Evolutionary conservation across 345 rosid genomes (phyloP).

Genomic region (Ceriops tagal): DNA sequence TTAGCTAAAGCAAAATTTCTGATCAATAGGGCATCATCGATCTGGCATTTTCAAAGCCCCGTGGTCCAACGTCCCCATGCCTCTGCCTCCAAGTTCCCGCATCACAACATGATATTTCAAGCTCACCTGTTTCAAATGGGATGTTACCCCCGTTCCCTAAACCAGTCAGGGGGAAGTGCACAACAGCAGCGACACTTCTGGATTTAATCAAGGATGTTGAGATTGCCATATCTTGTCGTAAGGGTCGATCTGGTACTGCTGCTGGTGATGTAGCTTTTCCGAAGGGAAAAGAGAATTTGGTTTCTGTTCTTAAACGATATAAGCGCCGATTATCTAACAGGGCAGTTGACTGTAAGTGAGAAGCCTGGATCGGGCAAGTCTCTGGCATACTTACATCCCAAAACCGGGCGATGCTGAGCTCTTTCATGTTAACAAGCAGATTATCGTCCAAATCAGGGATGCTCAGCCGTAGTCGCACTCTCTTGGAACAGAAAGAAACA

Average conservation of each 20-base stretch:
- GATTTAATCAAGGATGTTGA: constrained; percentile 88
- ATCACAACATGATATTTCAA: constrained; percentile 47
- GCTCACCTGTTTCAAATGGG: constrained; percentile 60
- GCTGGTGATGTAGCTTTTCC: constrained; percentile 99
- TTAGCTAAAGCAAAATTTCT: constrained; percentile 7
- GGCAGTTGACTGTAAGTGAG: constrained; percentile 30
- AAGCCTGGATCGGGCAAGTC: constrained; percentile 45
- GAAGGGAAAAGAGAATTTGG: constrained; percentile 86
- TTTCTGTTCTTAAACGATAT: constrained; percentile 96
- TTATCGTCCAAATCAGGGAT: constrained; percentile 3
- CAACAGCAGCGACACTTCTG: constrained; percentile 59
- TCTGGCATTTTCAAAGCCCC: constrained; percentile 72
- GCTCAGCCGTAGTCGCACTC: neutral
- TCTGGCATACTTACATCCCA: neutral
- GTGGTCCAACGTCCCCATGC: constrained; percentile 69
- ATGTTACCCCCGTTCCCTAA: constrained; percentile 69
- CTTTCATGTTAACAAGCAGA: constrained; percentile 33
- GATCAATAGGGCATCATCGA: constrained; percentile 73
- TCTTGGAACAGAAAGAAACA: constrained; percentile 19
- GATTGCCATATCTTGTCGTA: constrained; percentile 80
- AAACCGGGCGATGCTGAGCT: constrained; percentile 24
- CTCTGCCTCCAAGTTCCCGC: constrained; percentile 73
- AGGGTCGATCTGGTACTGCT: constrained; percentile 86
- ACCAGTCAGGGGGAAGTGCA: constrained; percentile 75
- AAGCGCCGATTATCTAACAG: constrained; percentile 74